Evolutionary conservation across 306 rosid species (phyloP), one percentile per base, ranked within the genome.

Genomic region (Quercus rubra): DNA sequence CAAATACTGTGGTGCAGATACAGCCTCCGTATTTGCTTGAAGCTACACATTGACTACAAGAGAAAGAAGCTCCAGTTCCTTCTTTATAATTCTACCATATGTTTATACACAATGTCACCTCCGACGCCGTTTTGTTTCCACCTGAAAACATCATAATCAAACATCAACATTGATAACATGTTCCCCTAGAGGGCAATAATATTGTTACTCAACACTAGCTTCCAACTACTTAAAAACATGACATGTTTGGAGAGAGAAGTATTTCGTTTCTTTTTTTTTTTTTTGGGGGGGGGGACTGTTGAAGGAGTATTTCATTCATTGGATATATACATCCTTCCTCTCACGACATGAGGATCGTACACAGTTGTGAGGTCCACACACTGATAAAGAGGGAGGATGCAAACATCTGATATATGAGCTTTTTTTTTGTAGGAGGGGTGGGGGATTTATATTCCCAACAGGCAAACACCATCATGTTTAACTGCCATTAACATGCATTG

Each of bases 81-180:
- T 81, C 85, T 70, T 79, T 71, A 49, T 72, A 55, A 76, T 64
- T 83, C 92, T 83, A 86, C 70, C 79, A 74, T 80, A 76, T 68
- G 79, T 75, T 78, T 75, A 79, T 67, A 52, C 73, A 78, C 81
- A 25, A 70, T 43, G 55, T 87, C 78, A 80, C 91, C 97, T 87
- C 83, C 97, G 90, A 49, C 97, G 97, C 73, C 98, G 97, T 86
- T 94, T 94, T 56, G 98, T 90, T 58, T 92, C 97, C 85, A 91
- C 97, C 97, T 94, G 92, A 82, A 49, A 86, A 58, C 61, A 77
- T 38, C 84, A 77, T 51, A 67, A n/a, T 35, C 18, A 6, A 27
- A 9, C 5, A 18, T 27, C 20, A 67, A 15, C 17, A 7, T 33
- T 19, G 27, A 67, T 19, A 6, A 67, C 19, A 35, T 3, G 3